Percentiles rank a stretch among this genome's conserved stretches.
These are phyloP conservation scores for Fusarium sp. DNA, from an alignment of 2,329 filamentous ascomycete genomes.

Conservation along the genomic window DNA sequence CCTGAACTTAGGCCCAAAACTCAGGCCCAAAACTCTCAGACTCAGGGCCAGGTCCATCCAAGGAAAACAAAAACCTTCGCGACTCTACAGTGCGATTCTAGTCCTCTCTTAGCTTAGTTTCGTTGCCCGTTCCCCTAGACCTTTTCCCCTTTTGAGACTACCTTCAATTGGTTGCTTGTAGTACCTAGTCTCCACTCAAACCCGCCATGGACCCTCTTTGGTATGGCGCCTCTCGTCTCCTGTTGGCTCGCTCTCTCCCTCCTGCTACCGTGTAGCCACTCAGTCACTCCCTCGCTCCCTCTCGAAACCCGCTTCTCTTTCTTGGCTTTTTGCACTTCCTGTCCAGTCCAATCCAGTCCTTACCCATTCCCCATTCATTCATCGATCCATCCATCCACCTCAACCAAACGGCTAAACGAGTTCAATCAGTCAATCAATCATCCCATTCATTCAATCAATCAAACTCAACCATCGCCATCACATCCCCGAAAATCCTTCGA, in stretches of 20 bases:
- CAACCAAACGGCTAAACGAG: constrained; percentile 22
- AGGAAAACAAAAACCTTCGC: constrained; percentile 27
- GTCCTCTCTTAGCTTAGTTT: constrained; percentile 25
- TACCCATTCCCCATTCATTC: constrained; percentile 16
- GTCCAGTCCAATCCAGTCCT: constrained; percentile 32
- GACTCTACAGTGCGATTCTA: constrained; percentile 11
- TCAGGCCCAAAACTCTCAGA: neutral
- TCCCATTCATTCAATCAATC: constrained; percentile 17
- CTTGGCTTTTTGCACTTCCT: constrained; percentile 43
- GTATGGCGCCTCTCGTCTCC: constrained; percentile 37
- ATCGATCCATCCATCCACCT: constrained; percentile 32
- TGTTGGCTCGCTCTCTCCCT: constrained; percentile 38
- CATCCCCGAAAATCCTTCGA: constrained; percentile 17
- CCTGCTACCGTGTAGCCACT: constrained; percentile 31
- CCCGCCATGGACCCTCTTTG: constrained; percentile 28
- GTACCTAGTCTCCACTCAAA: constrained; percentile 9
- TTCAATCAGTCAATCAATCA: constrained; percentile 14
- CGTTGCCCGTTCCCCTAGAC: constrained; percentile 2
- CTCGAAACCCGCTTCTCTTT: constrained; percentile 39
- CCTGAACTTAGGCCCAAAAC: neutral
- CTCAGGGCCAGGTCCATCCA: constrained; percentile 4
- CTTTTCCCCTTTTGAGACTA: constrained; percentile 34
- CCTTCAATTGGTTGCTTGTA: constrained; percentile 11
- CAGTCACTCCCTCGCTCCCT: constrained; percentile 35
- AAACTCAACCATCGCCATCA: constrained; percentile 8